phyloP scores from a whole-genome alignment of 2,329 filamentous ascomycete species.

The Diplodia corticola region DNA sequence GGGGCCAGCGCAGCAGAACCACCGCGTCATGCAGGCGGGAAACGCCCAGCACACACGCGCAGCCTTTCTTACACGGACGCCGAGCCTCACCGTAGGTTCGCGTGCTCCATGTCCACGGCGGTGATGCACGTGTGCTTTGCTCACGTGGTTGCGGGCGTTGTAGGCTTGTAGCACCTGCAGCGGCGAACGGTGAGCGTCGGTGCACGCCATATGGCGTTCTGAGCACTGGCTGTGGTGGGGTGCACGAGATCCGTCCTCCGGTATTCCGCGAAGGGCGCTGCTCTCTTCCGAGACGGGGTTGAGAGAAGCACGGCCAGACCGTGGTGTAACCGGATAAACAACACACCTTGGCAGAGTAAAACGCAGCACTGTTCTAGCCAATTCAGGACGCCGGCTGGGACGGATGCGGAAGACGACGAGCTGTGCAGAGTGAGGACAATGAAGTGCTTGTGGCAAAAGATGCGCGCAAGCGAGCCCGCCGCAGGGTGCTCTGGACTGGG shows the following conservation, averaged over 20 bases:
- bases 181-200: neutral
- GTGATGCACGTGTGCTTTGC: neutral
- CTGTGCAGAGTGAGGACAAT: neutral
- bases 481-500: neutral
- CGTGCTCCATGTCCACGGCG: neutral
- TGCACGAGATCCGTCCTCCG: neutral
- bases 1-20: slow-evolving; percentile 15
- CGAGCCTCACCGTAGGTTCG: neutral
- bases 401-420: neutral
- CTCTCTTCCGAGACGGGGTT: neutral
- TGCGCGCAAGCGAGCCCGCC: neutral
- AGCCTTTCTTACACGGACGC: slow-evolving; percentile 2
- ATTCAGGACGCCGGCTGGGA: neutral
- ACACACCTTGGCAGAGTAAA: slow-evolving; percentile 15
- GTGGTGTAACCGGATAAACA: neutral
- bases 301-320: neutral
- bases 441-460: neutral
- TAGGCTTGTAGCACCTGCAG: neutral
- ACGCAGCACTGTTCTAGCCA: slow-evolving; percentile 4
- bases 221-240: neutral
- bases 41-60: neutral
- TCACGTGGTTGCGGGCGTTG: neutral
- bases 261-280: neutral
- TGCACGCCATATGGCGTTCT: neutral
- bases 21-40: slow-evolving; percentile 7